These are phyloP conservation scores for Ogataea ramenticola DNA, from an alignment of 805 yeast genomes.

Conservation along the genomic window DNA sequence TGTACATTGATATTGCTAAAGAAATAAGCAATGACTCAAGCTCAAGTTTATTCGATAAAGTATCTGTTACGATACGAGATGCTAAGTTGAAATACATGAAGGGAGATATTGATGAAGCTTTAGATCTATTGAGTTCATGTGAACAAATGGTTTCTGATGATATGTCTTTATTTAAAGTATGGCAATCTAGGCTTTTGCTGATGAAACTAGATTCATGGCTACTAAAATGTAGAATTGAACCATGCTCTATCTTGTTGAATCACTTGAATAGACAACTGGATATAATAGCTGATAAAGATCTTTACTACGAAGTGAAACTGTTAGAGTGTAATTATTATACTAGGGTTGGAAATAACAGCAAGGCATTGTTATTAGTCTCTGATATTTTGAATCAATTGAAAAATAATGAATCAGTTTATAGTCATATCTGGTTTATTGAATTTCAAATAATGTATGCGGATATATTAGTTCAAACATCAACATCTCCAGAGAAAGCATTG, in stretches of 20 bases:
- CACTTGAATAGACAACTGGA: constrained; percentile 22
- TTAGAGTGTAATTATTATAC: constrained; percentile 17
- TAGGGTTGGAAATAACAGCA: constrained; percentile 14
- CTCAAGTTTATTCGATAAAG: constrained; percentile 32
- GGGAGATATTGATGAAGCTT: constrained; percentile 36
- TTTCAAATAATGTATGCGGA: constrained; percentile 41
- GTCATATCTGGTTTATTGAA: constrained; percentile 37
- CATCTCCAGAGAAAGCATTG: constrained; percentile 40
- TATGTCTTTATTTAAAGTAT: constrained; percentile 31
- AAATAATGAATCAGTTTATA: constrained; percentile 18
- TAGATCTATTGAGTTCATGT: constrained; percentile 27
- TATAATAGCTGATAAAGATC: constrained; percentile 25
- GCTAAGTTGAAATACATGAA: constrained; percentile 28
- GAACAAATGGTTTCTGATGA: constrained; percentile 22
- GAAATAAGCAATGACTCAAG: constrained; percentile 28
- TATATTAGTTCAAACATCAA: constrained; percentile 33
- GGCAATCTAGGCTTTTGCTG: constrained; percentile 34
- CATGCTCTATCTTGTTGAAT: constrained; percentile 29
- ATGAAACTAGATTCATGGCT: constrained; percentile 31
- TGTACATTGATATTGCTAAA: constrained; percentile 41
- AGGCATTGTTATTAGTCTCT: constrained; percentile 16
- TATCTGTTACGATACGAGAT: constrained; percentile 31
- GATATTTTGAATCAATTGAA: constrained; percentile 14
- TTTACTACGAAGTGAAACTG: constrained; percentile 20
- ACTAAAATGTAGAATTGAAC: constrained; percentile 29